These are phyloP conservation scores for Beta vulgaris DNA, from an alignment of 148 eudicot genomes.

Conservation along the genomic window DNA sequence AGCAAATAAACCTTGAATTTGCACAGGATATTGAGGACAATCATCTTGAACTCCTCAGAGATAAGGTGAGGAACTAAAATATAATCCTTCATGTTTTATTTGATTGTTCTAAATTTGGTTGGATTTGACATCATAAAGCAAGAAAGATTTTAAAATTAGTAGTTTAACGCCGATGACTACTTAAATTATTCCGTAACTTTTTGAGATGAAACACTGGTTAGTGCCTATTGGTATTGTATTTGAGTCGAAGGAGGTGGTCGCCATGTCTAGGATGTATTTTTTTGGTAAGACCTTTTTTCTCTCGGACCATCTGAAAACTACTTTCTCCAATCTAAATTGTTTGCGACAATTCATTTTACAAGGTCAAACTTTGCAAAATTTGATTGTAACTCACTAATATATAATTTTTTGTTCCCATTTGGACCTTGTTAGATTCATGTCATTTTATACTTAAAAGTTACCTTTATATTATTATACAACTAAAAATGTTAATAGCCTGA, in stretches of 20 bases:
- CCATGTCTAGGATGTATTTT: background rate
- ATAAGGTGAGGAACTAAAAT: conserved; percentile 44
- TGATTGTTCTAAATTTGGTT: background rate
- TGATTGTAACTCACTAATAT: no score
- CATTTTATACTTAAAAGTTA: no score
- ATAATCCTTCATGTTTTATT: background rate
- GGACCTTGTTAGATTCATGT: no score
- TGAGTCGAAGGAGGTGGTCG: background rate
- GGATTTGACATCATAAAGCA: background rate
- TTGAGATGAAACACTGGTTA: background rate
- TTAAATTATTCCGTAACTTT: background rate
- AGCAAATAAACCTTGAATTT: conserved; percentile 82
- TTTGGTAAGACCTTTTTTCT: background rate
- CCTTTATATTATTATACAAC: no score
- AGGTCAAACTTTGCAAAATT: no score
- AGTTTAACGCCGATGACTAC: background rate
- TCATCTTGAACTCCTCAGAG: conserved; percentile 61
- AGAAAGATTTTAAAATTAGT: background rate
- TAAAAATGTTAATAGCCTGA: no score
- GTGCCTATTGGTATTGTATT: background rate
- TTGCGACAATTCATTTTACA: no score
- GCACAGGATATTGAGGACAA: conserved; percentile 81
- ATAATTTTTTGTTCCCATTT: no score
- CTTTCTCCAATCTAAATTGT: no score
- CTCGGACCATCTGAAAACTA: no score